Evolutionary conservation across 2,329 filamentous ascomycete species (phyloP).

Genomic region (Cytospora chrysosperma): DNA sequence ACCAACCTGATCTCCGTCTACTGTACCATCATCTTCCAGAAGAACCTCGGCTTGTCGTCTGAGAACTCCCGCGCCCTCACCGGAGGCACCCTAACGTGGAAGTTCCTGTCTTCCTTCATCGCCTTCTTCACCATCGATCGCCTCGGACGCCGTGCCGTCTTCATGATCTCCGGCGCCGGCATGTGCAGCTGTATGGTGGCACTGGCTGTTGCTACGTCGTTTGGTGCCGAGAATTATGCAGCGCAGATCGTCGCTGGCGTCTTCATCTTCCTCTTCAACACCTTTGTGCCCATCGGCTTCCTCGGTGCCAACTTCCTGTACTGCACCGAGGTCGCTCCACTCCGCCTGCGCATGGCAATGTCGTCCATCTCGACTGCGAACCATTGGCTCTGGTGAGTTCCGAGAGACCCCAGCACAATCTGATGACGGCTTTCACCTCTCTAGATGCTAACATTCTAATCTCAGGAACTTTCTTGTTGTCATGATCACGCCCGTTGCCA

Average conservation of each 20-base stretch:
- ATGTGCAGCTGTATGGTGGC: slow-evolving; percentile 56
- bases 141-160: slow-evolving; percentile 48
- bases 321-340: slow-evolving; percentile 56
- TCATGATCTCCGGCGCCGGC: slow-evolving; percentile 51
- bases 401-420: no score
- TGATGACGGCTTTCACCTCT: no score
- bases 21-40: slow-evolving; percentile 40
- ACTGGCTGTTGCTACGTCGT: slow-evolving; percentile 52
- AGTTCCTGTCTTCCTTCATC: slow-evolving; percentile 52
- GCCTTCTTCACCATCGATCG: slow-evolving; percentile 52
- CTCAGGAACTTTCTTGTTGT: slow-evolving; percentile 44
- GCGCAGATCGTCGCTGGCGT: slow-evolving; percentile 52
- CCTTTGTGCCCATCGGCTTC: slow-evolving; percentile 59
- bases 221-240: slow-evolving; percentile 42
- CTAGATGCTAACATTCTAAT: background rate
- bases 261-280: slow-evolving; percentile 60
- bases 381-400: slow-evolving; percentile 48
- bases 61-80: slow-evolving; percentile 43
- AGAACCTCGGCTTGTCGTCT: slow-evolving; percentile 40
- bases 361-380: slow-evolving; percentile 55
- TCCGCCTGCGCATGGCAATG: slow-evolving; percentile 52
- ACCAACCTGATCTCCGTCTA: slow-evolving; percentile 50
- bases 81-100: slow-evolving; percentile 54
- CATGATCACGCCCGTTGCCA: slow-evolving; percentile 46
- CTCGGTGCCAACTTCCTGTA: slow-evolving; percentile 61